Percentiles rank a stretch among this genome's conserved stretches.
Evolutionary conservation across 768 basidiomycete genomes (phyloP).

Genomic region (Podaxis sp.): DNA sequence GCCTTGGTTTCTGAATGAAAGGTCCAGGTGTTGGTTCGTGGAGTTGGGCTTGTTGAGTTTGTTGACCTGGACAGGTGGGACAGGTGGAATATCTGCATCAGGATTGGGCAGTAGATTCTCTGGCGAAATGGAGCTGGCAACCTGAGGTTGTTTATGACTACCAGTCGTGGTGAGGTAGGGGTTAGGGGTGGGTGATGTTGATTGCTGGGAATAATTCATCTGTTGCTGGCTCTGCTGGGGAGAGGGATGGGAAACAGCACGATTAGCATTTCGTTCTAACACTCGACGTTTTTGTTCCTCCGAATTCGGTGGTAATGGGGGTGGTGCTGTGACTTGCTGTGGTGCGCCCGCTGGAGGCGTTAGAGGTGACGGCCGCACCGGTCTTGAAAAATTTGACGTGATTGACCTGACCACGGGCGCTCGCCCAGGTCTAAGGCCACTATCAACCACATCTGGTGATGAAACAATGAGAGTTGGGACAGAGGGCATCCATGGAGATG

Average conservation of each 20-base stretch:
- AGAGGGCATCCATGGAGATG: background rate
- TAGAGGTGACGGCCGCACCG: constrained; percentile 26
- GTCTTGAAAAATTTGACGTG: constrained; percentile 60
- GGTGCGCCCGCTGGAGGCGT: background rate
- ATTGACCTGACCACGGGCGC: constrained; percentile 41
- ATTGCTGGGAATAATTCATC: constrained; percentile 1
- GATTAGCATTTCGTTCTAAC: constrained; percentile 55
- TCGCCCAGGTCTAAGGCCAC: constrained; percentile 21
- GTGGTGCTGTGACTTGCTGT: constrained; percentile 16
- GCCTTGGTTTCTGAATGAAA: background rate
- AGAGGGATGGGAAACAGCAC: constrained; percentile 26
- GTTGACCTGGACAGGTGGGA: background rate
- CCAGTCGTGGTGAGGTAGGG: background rate
- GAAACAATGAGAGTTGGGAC: constrained; percentile 37
- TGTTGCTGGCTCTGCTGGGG: constrained; percentile 4
- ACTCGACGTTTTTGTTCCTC: constrained; percentile 44
- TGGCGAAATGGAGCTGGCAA: background rate
- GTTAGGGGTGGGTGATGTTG: constrained; percentile 11
- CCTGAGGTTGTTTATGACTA: background rate
- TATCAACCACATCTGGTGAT: constrained; percentile 24
- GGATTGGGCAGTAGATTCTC: background rate
- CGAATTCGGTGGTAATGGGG: constrained; percentile 28
- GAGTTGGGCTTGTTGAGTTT: background rate
- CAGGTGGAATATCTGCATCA: background rate
- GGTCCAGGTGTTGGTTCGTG: background rate